Percentiles rank a stretch among this genome's conserved stretches.
Conservation (phyloP, 2,329 filamentous ascomycete species). For the Exophiala sp. region DNA sequence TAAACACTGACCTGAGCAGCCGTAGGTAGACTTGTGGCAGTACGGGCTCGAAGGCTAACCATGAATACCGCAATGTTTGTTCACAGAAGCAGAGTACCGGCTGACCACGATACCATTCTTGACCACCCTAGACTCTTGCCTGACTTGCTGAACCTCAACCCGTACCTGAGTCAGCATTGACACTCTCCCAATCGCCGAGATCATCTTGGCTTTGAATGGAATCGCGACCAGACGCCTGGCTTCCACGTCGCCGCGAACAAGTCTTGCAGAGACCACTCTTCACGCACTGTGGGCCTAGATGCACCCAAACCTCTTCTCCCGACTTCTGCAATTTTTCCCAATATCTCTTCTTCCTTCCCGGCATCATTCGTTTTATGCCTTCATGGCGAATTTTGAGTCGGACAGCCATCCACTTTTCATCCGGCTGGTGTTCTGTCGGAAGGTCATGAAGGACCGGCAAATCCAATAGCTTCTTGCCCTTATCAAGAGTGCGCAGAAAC, state of each 20-base stretch:
- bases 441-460: slow-evolving; percentile 44
- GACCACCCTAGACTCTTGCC: no score
- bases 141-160: slow-evolving; percentile 32
- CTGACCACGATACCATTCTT: no score
- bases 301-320: slow-evolving; percentile 25
- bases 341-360: slow-evolving; percentile 18
- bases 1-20: no score
- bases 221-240: background rate
- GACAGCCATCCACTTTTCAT: slow-evolving; percentile 54
- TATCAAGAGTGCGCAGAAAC: slow-evolving; percentile 48
- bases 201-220: background rate
- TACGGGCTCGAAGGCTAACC: no score
- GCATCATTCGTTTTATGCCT: slow-evolving; percentile 17
- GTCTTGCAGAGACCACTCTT: slow-evolving; percentile 13
- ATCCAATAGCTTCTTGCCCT: slow-evolving; percentile 50
- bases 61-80: no score
- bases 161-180: background rate
- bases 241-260: background rate
- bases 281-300: slow-evolving; percentile 16
- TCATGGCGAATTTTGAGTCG: slow-evolving; percentile 56
- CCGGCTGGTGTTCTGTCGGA: slow-evolving; percentile 49
- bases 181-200: background rate
- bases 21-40: no score
- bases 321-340: slow-evolving; percentile 14
- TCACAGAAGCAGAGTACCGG: no score